Evolutionary conservation across 768 basidiomycete genomes (phyloP).

Genomic region (Tricholoma sp.): DNA sequence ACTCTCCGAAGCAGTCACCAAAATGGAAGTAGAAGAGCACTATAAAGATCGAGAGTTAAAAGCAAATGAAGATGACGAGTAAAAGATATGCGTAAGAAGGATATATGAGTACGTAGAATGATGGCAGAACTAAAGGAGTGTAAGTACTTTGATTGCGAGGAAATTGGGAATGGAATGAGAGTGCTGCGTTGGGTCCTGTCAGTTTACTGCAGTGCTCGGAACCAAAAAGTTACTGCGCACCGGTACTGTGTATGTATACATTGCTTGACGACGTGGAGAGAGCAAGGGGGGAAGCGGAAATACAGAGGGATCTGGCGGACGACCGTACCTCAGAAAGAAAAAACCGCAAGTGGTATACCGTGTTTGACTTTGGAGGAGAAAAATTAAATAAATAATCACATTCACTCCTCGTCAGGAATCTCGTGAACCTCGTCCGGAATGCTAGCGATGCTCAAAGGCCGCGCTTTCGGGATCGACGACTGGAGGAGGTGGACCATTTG

Average conservation of each 20-base stretch:
- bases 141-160: conserved; percentile 1
- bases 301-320: not conserved
- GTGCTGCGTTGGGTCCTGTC: not conserved
- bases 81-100: not conserved
- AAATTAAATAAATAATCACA: conserved; percentile 2
- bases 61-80: not conserved
- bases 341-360: not conserved
- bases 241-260: not conserved
- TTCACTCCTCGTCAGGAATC: conserved; percentile 49
- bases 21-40: not conserved
- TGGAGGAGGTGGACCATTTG: conserved; percentile 67
- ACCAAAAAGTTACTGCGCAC: not conserved
- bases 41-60: not conserved
- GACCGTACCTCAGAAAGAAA: not conserved
- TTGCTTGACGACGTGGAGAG: not conserved
- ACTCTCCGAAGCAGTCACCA: not conserved
- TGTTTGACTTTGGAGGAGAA: not conserved
- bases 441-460: conserved; percentile 37
- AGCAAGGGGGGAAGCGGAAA: no score
- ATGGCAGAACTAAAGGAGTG: not conserved
- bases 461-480: conserved; percentile 33
- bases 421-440: conserved; percentile 54
- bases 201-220: not conserved
- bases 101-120: not conserved
- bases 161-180: not conserved